These are phyloP conservation scores for Mycena sp. DNA, from an alignment of 1,284 basidiomycete genomes.

Conservation along the genomic window DNA sequence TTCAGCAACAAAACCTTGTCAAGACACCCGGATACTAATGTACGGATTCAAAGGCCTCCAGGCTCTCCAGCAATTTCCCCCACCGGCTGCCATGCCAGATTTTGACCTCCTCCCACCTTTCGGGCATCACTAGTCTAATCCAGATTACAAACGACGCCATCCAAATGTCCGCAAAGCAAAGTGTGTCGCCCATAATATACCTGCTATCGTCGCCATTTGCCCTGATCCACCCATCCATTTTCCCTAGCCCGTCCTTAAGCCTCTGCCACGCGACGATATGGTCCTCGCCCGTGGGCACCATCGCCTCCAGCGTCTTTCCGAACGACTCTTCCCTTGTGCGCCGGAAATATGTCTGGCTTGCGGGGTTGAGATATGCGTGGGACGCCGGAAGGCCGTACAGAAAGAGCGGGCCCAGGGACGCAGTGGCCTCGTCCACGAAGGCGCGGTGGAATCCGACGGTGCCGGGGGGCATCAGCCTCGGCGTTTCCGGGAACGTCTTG, in stretches of 20 bases:
- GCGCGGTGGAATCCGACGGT: constrained; percentile 43
- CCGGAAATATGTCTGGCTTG: constrained; percentile 44
- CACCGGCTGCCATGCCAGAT: constrained; percentile 22
- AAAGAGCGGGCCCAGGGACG: not conserved
- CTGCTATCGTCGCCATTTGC: constrained; percentile 18
- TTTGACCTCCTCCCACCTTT: constrained; percentile 16
- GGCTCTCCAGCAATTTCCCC: constrained; percentile 9
- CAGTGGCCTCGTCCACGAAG: constrained; percentile 32
- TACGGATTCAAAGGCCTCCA: constrained; percentile 2
- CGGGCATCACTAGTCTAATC: constrained; percentile 8
- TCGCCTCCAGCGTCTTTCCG: constrained; percentile 40
- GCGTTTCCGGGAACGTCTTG: constrained; percentile 50
- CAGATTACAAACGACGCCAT: constrained; percentile 31
- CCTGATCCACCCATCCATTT: constrained; percentile 13
- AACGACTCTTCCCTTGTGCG: constrained; percentile 39
- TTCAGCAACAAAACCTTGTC: too few species aligned
- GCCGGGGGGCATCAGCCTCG: constrained; percentile 45
- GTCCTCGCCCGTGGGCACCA: constrained; percentile 27
- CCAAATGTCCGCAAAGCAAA: constrained; percentile 45
- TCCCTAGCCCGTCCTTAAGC: constrained; percentile 34
- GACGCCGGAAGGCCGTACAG: constrained; percentile 10
- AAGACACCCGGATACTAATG: too few species aligned
- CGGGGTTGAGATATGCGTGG: constrained; percentile 33
- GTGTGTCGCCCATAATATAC: constrained; percentile 33
- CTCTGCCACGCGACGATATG: constrained; percentile 37